These are phyloP conservation scores for Russula earlei DNA, from an alignment of 768 basidiomycete species.

Conservation along the genomic window DNA sequence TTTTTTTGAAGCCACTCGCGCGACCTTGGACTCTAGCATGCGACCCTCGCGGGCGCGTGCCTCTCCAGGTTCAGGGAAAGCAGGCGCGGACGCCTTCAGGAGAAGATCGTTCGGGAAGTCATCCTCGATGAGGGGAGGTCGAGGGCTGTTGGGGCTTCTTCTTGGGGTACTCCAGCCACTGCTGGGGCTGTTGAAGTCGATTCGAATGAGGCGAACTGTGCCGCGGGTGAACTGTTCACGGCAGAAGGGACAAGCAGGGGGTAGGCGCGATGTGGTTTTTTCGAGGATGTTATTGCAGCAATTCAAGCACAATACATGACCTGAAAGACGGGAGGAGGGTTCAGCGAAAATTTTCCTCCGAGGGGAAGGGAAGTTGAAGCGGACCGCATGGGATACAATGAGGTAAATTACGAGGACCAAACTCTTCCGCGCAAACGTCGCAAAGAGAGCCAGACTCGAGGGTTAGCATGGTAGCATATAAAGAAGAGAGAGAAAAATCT, in stretches of 20 bases:
- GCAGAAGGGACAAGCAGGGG: conserved; percentile 80
- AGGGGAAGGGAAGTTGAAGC: conserved; percentile 25
- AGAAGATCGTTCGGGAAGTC: conserved; percentile 32
- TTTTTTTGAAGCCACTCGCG: conserved; percentile 72
- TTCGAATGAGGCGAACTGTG: conserved; percentile 65
- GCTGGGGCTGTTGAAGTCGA: conserved; percentile 51
- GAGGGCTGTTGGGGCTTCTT: conserved; percentile 36
- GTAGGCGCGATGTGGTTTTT: conserved; percentile 60
- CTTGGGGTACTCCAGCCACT: conserved; percentile 64
- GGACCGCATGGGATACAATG: conserved; percentile 77
- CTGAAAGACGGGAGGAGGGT: conserved; percentile 31
- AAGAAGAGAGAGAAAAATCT: conserved; percentile 16
- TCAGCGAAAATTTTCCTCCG: conserved; percentile 23
- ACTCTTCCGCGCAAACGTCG: conserved; percentile 88
- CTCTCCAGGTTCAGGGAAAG: conserved; percentile 24
- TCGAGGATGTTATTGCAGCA: conserved; percentile 77
- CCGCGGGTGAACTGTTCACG: conserved; percentile 63
- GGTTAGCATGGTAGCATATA: conserved; percentile 52
- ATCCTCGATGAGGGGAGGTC: conserved; percentile 33
- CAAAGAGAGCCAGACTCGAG: conserved; percentile 74
- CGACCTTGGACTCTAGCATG: conserved; percentile 68
- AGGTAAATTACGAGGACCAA: conserved; percentile 60
- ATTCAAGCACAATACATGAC: conserved; percentile 68
- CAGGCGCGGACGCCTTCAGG: conserved; percentile 25
- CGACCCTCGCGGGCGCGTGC: conserved; percentile 42